These are phyloP conservation scores for Didymella keratinophila DNA, from an alignment of 2,329 filamentous ascomycete species.

Conservation along the genomic window DNA sequence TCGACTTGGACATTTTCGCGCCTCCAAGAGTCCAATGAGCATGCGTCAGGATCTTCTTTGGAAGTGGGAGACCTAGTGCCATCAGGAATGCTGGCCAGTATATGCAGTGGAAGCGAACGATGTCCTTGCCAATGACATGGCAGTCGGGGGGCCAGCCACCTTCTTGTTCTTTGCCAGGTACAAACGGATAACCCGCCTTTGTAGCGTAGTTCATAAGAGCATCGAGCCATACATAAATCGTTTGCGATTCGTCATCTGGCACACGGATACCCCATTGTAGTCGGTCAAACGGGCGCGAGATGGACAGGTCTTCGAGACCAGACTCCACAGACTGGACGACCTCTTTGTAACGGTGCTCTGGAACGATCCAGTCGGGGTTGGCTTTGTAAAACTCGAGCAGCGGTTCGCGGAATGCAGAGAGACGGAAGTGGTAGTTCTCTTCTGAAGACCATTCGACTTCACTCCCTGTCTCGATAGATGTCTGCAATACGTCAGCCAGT, in stretches of 20 bases:
- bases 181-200: slow-evolving; percentile 84
- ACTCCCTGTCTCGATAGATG: slow-evolving; percentile 85
- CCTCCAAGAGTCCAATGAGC: slow-evolving; percentile 94
- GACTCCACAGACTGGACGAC: slow-evolving; percentile 78
- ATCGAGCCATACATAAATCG: slow-evolving; percentile 98
- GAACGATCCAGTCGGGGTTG: slow-evolving; percentile 81
- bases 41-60: slow-evolving; percentile 83
- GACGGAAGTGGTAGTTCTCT: slow-evolving; percentile 90
- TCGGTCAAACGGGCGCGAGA: slow-evolving; percentile 81
- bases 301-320: slow-evolving; percentile 84
- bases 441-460: slow-evolving; percentile 96
- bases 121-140: slow-evolving; percentile 96
- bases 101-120: slow-evolving; percentile 90
- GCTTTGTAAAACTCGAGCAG: slow-evolving; percentile 80
- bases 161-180: slow-evolving; percentile 67
- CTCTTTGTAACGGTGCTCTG: slow-evolving; percentile 75
- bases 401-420: slow-evolving; percentile 81
- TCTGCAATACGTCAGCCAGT: slow-evolving; percentile 47
- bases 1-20: slow-evolving; percentile 95
- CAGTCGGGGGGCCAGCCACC: slow-evolving; percentile 89
- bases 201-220: slow-evolving; percentile 94
- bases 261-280: slow-evolving; percentile 89
- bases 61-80: slow-evolving; percentile 80
- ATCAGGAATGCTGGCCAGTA: slow-evolving; percentile 98
- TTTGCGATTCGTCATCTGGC: slow-evolving; percentile 83